A percentile compares a stretch with the other conserved stretches of the same genome.
These are phyloP conservation scores for Aspergillus calidoustus DNA, from an alignment of 2,329 filamentous ascomycete genomes.

Conservation along the genomic window DNA sequence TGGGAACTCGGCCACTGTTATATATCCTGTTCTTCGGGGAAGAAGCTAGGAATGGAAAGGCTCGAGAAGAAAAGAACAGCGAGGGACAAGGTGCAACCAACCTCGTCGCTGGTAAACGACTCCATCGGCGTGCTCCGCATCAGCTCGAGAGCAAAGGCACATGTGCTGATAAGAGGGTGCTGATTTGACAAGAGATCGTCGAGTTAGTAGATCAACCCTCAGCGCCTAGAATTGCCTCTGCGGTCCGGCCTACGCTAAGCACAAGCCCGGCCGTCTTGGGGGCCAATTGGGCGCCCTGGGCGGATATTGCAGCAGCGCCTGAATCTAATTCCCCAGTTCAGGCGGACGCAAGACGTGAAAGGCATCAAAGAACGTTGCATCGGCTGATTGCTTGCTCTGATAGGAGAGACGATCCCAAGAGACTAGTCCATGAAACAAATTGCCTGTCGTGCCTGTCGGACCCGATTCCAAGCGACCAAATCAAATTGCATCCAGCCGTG, in stretches of 20 bases:
- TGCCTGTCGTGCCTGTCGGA: not conserved
- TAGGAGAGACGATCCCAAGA: constrained; percentile 11
- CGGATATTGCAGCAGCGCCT: constrained; percentile 8
- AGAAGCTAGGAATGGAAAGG: constrained; percentile 6
- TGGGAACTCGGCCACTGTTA: constrained; percentile 1
- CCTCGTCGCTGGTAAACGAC: constrained; percentile 5
- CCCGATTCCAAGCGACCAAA: constrained; percentile 1
- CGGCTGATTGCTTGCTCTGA: constrained; percentile 9
- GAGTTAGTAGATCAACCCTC: not conserved
- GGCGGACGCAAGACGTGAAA: not conserved
- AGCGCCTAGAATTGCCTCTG: not conserved
- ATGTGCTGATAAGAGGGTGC: constrained; percentile 32
- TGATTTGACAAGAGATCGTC: constrained; percentile 33
- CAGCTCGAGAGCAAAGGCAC: constrained; percentile 26
- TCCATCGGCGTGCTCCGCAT: constrained; percentile 9
- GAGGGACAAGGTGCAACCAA: not conserved
- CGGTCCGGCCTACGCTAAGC: constrained; percentile 10
- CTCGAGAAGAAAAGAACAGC: constrained; percentile 1
- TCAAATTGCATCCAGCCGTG: not conserved
- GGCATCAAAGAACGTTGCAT: constrained; percentile 24
- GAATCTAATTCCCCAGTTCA: constrained; percentile 17
- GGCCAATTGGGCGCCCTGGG: constrained; percentile 21
- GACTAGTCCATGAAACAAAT: constrained; percentile 10
- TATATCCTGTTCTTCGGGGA: constrained; percentile 9
- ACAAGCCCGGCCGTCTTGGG: not conserved